Conservation (phyloP, 352 stramenopile species). For the Porosira glacialis region DNA sequence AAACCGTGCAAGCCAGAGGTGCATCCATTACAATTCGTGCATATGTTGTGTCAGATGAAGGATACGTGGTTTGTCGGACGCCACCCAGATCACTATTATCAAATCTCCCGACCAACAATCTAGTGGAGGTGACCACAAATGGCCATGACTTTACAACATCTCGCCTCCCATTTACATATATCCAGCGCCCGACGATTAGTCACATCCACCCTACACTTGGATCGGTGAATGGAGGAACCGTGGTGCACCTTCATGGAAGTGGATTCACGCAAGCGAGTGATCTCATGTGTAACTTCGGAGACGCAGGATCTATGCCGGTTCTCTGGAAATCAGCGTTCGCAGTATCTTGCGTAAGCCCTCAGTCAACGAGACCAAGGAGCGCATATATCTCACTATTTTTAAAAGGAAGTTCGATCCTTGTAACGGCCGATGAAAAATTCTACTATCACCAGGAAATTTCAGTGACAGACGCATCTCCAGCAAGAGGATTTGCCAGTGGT, state of each 20-base stretch:
- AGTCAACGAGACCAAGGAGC: slow-evolving; percentile 16
- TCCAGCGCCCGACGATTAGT: slow-evolving; percentile 31
- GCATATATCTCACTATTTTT: slow-evolving; percentile 46
- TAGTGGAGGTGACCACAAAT: slow-evolving; percentile 61
- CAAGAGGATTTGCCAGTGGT: slow-evolving; percentile 54
- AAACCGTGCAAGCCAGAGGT: no score
- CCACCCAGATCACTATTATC: slow-evolving; percentile 29
- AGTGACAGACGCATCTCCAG: slow-evolving; percentile 35
- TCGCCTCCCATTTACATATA: slow-evolving; percentile 43
- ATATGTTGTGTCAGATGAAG: slow-evolving; percentile 20
- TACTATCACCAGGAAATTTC: slow-evolving; percentile 46
- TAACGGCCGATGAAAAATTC: slow-evolving; percentile 20
- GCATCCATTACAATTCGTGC: slow-evolving; percentile 23
- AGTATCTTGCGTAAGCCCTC: slow-evolving; percentile 51
- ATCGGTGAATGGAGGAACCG: slow-evolving; percentile 49
- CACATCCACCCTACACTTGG: slow-evolving; percentile 51
- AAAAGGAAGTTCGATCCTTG: slow-evolving; percentile 11
- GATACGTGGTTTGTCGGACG: slow-evolving; percentile 27
- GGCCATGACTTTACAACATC: slow-evolving; percentile 43
- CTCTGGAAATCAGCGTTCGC: slow-evolving; percentile 43
- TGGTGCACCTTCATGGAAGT: slow-evolving; percentile 59
- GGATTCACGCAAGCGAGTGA: slow-evolving; percentile 68
- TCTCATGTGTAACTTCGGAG: slow-evolving; percentile 73
- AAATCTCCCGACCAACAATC: slow-evolving; percentile 53
- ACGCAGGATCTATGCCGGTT: slow-evolving; percentile 14